Percentiles rank a stretch among this genome's conserved stretches.
Conservation (phyloP, 192 early-diverging fungal genomes). For the Gonapodya sp. region DNA sequence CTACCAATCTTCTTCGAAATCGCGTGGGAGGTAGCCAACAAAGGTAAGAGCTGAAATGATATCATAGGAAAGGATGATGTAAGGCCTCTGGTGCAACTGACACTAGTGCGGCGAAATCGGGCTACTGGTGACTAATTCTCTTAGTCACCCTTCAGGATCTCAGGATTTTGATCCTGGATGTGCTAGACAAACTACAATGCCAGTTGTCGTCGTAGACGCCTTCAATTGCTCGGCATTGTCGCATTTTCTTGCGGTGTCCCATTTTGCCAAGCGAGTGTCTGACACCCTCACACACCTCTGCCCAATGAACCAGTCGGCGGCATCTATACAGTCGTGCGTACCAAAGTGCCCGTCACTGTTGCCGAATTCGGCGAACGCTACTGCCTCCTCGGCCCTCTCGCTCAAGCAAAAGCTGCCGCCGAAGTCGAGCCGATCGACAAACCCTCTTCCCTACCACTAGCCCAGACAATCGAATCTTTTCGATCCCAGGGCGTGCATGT, state of each 20-base stretch:
- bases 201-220: neutral
- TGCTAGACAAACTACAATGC: neutral
- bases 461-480: constrained; percentile 59
- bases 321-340: constrained; percentile 96
- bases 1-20: constrained; percentile 81
- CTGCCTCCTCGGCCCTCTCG: constrained; percentile 83
- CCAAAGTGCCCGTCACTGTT: constrained; percentile 90
- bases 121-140: neutral
- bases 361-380: constrained; percentile 92
- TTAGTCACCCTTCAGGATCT: neutral
- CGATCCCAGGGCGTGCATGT: constrained; percentile 63
- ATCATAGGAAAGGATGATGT: neutral
- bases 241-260: too few relatives aligned
- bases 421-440: constrained; percentile 84
- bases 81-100: neutral
- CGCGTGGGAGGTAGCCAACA: constrained; percentile 98
- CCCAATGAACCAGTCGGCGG: constrained; percentile 63
- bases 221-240: neutral
- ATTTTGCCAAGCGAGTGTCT: too few relatives aligned
- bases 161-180: neutral
- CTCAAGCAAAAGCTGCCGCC: constrained; percentile 71
- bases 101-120: neutral
- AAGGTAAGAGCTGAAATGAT: constrained; percentile 40
- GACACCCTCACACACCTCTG: neutral
- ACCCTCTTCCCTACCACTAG: constrained; percentile 27